A percentile compares a stretch with the other conserved stretches of the same genome.
phyloP scores from a whole-genome alignment of 2,329 filamentous ascomycete genomes.

The Exserohilum rostratum region DNA sequence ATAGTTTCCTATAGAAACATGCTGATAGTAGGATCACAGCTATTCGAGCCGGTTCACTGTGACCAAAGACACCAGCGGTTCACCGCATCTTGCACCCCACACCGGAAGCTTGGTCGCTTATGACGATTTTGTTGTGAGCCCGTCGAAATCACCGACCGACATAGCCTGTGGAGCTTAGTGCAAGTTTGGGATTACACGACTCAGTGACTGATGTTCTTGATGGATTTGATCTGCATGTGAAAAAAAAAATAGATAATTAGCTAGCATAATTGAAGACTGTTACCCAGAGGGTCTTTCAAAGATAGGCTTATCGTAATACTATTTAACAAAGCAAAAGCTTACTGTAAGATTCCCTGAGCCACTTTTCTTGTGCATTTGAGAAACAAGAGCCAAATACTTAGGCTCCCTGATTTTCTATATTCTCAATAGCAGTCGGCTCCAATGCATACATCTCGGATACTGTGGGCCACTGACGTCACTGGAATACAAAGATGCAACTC shows the following conservation, averaged over 20 bases:
- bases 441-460: not conserved
- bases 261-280: not conserved
- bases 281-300: not conserved
- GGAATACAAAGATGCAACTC: not conserved
- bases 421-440: no score
- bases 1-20: not conserved
- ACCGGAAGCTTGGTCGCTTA: slow-evolving; percentile 1
- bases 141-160: not conserved
- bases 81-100: slow-evolving; percentile 3
- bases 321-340: not conserved
- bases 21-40: slow-evolving; percentile 1
- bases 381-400: not conserved
- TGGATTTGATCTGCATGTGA: not conserved
- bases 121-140: slow-evolving; percentile 5
- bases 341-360: no score
- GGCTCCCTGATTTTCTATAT: not conserved
- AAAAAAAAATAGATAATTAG: not conserved
- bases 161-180: slow-evolving; percentile 1
- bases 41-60: slow-evolving; percentile 8
- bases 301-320: not conserved
- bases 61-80: slow-evolving; percentile 1
- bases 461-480: no score
- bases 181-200: not conserved
- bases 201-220: not conserved
- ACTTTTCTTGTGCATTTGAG: not conserved